Percentiles rank a stretch among this genome's conserved stretches.
phyloP scores from a whole-genome alignment of 2,329 filamentous ascomycete species.

The Verruconis gallopava region DNA sequence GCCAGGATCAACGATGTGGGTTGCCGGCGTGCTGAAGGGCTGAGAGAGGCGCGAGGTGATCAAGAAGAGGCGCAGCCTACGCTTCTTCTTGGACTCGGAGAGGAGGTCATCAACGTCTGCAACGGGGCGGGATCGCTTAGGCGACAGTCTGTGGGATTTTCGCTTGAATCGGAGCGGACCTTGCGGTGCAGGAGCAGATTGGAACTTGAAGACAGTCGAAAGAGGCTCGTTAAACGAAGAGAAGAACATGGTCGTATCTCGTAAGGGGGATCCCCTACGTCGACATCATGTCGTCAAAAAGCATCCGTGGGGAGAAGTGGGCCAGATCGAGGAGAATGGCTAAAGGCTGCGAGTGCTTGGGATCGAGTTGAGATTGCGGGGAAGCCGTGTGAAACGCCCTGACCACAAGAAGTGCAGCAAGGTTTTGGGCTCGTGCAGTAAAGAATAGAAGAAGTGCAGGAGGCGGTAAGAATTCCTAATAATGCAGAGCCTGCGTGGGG shows the following conservation, averaged over 20 bases:
- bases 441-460: too few species aligned
- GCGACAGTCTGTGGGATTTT: not conserved
- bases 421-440: too few species aligned
- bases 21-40: slow-evolving; percentile 56
- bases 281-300: too few species aligned
- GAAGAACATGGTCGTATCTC: not conserved
- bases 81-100: slow-evolving; percentile 42
- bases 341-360: too few species aligned
- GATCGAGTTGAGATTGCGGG: too few species aligned
- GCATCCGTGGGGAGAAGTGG: too few species aligned
- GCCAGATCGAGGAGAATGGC: too few species aligned
- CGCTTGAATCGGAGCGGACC: not conserved
- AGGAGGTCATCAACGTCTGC: slow-evolving; percentile 3
- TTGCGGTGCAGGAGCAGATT: not conserved
- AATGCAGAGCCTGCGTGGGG: too few species aligned
- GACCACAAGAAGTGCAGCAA: too few species aligned
- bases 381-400: too few species aligned
- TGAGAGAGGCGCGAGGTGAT: slow-evolving; percentile 58
- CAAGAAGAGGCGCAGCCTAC: slow-evolving; percentile 46
- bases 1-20: slow-evolving; percentile 54
- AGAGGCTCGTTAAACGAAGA: not conserved
- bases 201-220: not conserved
- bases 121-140: slow-evolving; percentile 6
- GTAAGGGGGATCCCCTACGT: too few species aligned
- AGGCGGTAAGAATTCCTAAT: too few species aligned